Percentiles rank a stretch among this genome's conserved stretches.
phyloP scores from a whole-genome alignment of 2,329 filamentous ascomycete species.

The Cytospora piceae region DNA sequence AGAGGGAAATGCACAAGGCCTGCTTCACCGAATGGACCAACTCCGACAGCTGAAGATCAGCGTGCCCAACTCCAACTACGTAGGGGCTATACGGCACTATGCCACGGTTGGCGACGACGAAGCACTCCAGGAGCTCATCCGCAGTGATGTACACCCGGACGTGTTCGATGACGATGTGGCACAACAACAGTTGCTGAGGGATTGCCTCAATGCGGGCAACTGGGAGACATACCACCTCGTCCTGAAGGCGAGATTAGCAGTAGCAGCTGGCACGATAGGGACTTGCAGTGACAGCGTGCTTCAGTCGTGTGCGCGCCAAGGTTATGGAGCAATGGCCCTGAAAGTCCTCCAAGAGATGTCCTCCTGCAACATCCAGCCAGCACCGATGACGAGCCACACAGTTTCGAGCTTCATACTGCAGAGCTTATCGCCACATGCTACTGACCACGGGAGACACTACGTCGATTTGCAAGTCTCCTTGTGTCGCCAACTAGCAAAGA shows the following conservation, averaged over 20 bases:
- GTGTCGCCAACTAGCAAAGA: slow-evolving; percentile 43
- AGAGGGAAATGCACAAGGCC: slow-evolving; percentile 57
- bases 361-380: slow-evolving; percentile 38
- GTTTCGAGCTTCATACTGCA: slow-evolving; percentile 39
- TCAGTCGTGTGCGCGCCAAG: slow-evolving; percentile 36
- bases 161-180: slow-evolving; percentile 54
- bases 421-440: slow-evolving; percentile 33
- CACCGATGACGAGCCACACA: slow-evolving; percentile 34
- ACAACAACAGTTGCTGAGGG: slow-evolving; percentile 45
- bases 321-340: slow-evolving; percentile 36
- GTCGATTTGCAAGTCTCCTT: slow-evolving; percentile 41
- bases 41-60: slow-evolving; percentile 66
- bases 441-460: slow-evolving; percentile 16
- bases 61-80: slow-evolving; percentile 66
- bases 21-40: slow-evolving; percentile 63
- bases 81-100: slow-evolving; percentile 66
- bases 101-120: slow-evolving; percentile 59
- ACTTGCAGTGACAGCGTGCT: slow-evolving; percentile 42
- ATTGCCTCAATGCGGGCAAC: slow-evolving; percentile 43
- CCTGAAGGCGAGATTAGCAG: slow-evolving; percentile 47
- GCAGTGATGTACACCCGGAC: slow-evolving; percentile 58
- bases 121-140: slow-evolving; percentile 50
- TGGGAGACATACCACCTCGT: slow-evolving; percentile 49
- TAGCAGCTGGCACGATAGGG: slow-evolving; percentile 38
- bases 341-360: slow-evolving; percentile 45